Evolutionary conservation across 352 stramenopile genomes (phyloP), one percentile per base, ranked within the genome.

Genomic region (Phytophthora citrophthora): DNA sequence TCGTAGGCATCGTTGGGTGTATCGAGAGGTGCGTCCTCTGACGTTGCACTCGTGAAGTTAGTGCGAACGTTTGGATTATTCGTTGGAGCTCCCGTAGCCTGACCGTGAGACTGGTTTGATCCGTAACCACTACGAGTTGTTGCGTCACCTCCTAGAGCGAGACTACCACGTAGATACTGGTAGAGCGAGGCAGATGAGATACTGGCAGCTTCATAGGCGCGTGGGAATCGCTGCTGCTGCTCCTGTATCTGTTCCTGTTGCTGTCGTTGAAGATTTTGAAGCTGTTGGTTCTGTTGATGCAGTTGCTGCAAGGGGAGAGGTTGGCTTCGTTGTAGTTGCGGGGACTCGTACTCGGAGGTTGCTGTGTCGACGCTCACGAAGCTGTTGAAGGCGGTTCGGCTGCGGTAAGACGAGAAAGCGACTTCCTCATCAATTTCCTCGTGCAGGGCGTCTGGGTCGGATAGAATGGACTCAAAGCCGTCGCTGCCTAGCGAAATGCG

Each of bases 1-100:
- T 86, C 77, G 60, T 89, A 89, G 16, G 66, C 63, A 26, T 81
- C 71, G 4, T 53, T 72, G 2, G 77, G 77, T 3, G 79, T 85
- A 1, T 50, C 65, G 10, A 76, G 66, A 15, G 41, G 61, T 5
- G 39, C 32, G 10, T 67, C 61, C 18, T 26, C 48, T 26, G 27
- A 31, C 27, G 27, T 23, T 51, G 56, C 36, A 20, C 56, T 67
- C 20, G 65, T 83, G 36, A 90, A 86, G 45, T 89, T 70, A 6
- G 79, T 82, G 45, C 77, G 77, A 43, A 83, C 72, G 15, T 58
- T 74, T 8, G 70, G 38, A 31, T 83, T 63, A 4, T 68, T 44
- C 26, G 69, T 55, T 2, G 74, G 64, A n/a, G 55, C 39, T 16
- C 54, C 65, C 1, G 52, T 34, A 4, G 47, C 13, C 8, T 44